A percentile compares a stretch with the other conserved stretches of the same genome.
phyloP scores from a whole-genome alignment of 2,329 filamentous ascomycete genomes.

The Juglanconis sp. region DNA sequence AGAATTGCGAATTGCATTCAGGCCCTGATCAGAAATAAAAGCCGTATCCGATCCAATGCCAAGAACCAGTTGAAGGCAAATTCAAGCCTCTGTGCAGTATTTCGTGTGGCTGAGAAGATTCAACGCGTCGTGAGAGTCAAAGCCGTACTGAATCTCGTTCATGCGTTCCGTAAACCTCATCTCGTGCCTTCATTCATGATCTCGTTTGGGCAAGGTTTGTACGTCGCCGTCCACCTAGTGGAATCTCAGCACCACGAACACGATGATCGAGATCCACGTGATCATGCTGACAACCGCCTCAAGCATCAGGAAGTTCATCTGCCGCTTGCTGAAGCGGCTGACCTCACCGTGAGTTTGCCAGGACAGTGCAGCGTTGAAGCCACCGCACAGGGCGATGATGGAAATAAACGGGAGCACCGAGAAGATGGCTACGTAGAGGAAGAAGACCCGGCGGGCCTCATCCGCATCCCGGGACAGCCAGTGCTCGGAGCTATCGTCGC shows the following conservation, averaged over 20 bases:
- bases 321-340: constrained; percentile 34
- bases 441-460: constrained; percentile 33
- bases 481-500: constrained; percentile 15
- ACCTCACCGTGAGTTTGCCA: constrained; percentile 49
- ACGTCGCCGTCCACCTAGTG: neutral
- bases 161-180: no score
- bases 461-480: constrained; percentile 28
- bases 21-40: no score
- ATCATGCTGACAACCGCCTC: constrained; percentile 28
- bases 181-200: no score
- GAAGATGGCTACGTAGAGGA: constrained; percentile 35
- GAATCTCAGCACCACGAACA: constrained; percentile 19
- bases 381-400: constrained; percentile 40
- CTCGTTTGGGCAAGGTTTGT: neutral
- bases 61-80: no score
- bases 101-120: no score
- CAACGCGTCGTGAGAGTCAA: no score
- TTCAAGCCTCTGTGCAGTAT: no score
- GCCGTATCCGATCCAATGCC: no score
- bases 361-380: constrained; percentile 42
- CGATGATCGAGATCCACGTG: constrained; percentile 15
- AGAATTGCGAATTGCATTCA: no score
- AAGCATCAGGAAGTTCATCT: constrained; percentile 33
- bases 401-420: constrained; percentile 48
- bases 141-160: no score